Conservation (phyloP, 2,329 filamentous ascomycete genomes). For the Trichoderma guizhouense region DNA sequence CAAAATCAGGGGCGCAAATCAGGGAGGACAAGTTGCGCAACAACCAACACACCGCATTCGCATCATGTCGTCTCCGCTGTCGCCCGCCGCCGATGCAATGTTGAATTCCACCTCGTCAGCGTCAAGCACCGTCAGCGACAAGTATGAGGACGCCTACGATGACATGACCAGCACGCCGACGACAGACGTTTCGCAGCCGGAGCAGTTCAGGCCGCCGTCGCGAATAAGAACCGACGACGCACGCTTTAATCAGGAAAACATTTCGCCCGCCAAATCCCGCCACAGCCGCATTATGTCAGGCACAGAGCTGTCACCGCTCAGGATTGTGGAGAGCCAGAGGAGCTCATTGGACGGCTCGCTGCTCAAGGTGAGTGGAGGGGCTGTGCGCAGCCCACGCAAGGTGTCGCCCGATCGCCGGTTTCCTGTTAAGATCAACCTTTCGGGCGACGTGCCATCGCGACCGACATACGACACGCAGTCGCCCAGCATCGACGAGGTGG, state of each 20-base stretch:
- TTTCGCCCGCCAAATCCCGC: slow-evolving; percentile 45
- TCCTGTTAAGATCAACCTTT: slow-evolving; percentile 53
- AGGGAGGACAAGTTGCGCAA: background rate
- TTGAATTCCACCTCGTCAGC: slow-evolving; percentile 38
- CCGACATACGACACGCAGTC: slow-evolving; percentile 36
- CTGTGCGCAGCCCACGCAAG: slow-evolving; percentile 45
- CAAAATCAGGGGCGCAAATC: background rate
- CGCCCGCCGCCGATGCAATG: slow-evolving; percentile 36
- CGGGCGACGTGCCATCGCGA: slow-evolving; percentile 24
- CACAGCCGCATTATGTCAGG: slow-evolving; percentile 57
- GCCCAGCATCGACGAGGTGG: slow-evolving; percentile 50
- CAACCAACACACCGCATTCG: background rate
- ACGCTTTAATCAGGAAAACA: slow-evolving; percentile 43
- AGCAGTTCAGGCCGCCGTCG: background rate
- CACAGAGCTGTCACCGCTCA: slow-evolving; percentile 55
- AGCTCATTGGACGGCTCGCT: slow-evolving; percentile 23
- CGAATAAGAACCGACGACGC: slow-evolving; percentile 32
- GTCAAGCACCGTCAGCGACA: slow-evolving; percentile 24
- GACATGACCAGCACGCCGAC: slow-evolving; percentile 27
- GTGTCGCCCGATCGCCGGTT: slow-evolving; percentile 56
- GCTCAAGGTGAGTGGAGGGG: slow-evolving; percentile 26
- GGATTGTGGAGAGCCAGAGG: slow-evolving; percentile 45
- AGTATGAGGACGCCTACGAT: slow-evolving; percentile 35
- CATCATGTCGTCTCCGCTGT: slow-evolving; percentile 41
- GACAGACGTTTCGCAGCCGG: background rate